A percentile compares a stretch with the other conserved stretches of the same genome.
phyloP scores from a whole-genome alignment of 2,329 filamentous ascomycete species.

The Curvularia hawaiiensis region DNA sequence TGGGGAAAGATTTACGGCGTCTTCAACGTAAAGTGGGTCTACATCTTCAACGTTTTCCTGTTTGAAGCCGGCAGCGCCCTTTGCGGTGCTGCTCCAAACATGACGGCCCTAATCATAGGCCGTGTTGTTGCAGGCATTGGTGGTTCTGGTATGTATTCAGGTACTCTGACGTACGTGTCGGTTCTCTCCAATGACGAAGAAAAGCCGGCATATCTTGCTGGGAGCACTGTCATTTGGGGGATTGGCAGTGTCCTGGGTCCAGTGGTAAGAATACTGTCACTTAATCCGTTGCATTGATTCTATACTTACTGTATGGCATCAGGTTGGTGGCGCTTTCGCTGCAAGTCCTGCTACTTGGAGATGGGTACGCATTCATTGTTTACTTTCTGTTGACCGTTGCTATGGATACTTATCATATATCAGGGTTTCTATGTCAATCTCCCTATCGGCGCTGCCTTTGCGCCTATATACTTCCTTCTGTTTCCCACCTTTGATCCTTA shows the following conservation, averaged over 20 bases:
- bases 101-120: constrained; percentile 47
- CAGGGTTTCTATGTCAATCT: constrained; percentile 9
- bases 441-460: background rate
- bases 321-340: constrained; percentile 39
- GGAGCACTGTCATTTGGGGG: constrained; percentile 48
- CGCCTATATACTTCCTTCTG: background rate
- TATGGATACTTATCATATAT: background rate
- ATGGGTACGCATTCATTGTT: constrained; percentile 23
- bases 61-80: constrained; percentile 42
- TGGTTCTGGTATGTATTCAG: constrained; percentile 49
- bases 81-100: constrained; percentile 41
- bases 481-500: background rate
- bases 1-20: constrained; percentile 48
- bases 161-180: constrained; percentile 32
- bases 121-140: constrained; percentile 54
- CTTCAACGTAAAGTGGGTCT: constrained; percentile 54
- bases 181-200: constrained; percentile 13
- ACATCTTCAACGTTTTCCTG: constrained; percentile 19
- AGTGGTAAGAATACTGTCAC: constrained; percentile 12
- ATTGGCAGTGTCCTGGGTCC: constrained; percentile 48
- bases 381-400: background rate
- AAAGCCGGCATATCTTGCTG: constrained; percentile 44
- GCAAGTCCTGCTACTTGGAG: constrained; percentile 33
- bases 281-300: background rate
- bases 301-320: background rate